These are phyloP conservation scores for Coprinopsis strossmayeri DNA, from an alignment of 768 basidiomycete genomes.

Conservation along the genomic window DNA sequence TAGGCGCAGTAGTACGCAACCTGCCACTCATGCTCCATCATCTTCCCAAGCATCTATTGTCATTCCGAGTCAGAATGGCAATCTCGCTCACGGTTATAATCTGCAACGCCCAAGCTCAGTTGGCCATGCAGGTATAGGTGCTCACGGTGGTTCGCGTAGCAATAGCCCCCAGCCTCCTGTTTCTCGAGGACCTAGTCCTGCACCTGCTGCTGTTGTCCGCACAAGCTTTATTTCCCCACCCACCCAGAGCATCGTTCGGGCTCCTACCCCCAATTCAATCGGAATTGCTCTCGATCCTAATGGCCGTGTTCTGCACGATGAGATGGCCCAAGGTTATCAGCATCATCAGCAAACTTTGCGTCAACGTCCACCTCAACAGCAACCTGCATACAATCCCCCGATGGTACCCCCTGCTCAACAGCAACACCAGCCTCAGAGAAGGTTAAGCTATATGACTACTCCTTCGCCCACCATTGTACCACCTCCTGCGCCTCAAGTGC, in stretches of 20 bases:
- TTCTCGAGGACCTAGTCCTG: constrained; percentile 52
- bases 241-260: constrained; percentile 32
- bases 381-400: constrained; percentile 22
- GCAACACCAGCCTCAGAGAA: constrained; percentile 25
- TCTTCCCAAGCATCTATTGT: constrained; percentile 15
- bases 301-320: constrained; percentile 77
- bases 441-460: constrained; percentile 28
- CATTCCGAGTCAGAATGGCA: constrained; percentile 21
- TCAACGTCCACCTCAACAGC: constrained; percentile 24
- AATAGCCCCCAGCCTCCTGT: constrained; percentile 52
- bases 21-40: constrained; percentile 16
- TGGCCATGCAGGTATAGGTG: constrained; percentile 81
- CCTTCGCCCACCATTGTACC: constrained; percentile 28
- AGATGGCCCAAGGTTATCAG: constrained; percentile 59
- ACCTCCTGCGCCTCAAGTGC: constrained; percentile 18
- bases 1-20: constrained; percentile 27
- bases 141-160: constrained; percentile 52
- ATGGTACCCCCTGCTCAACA: constrained; percentile 23
- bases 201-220: constrained; percentile 28
- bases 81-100: constrained; percentile 27
- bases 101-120: constrained; percentile 50
- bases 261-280: constrained; percentile 71
- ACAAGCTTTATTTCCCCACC: constrained; percentile 37
- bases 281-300: constrained; percentile 79
- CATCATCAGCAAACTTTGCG: constrained; percentile 36